Evolutionary conservation across 2,329 filamentous ascomycete species (phyloP), one percentile per base, ranked within the genome.

Genomic region (Basipetospora chlamydospora): DNA sequence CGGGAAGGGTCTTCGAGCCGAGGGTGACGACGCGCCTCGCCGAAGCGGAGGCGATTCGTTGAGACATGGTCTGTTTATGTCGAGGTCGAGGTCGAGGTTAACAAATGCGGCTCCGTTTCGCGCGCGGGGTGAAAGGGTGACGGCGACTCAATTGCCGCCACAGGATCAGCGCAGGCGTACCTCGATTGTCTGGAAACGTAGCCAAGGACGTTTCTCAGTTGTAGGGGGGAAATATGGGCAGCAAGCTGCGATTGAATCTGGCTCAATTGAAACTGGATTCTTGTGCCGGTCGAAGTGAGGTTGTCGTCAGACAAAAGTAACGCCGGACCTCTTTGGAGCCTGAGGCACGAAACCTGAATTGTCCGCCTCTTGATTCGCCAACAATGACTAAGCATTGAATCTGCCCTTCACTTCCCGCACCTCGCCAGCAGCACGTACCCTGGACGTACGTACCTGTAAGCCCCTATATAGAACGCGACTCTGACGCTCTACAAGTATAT

Each of bases 31-130:
- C 63, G 60, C 50, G 20, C 28, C 35, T 26, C 28, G 28, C 16
- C 26, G 35, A 28, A 28, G 35, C 63, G 59, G 67, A 67, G 49
- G 59, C 63, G 56, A 77, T 59, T 61, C 68, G 67, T 59, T 66
- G 65, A 46, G 66, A 61, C 54, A 77, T 64, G 73, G 78, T 77
- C 72, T 77, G 49, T 11, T 34, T 11, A 33, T 8, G 9, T 23
- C 18, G 9, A 33, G 39, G n/a, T 29, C 9, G 5, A 20, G n/a
- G n/a, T n/a, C 13, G 6, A 11, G 23, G 33, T 35, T 13, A 35
- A 23, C 33, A 28, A 16, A 13, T 35, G 13, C 21, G 26, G 12
- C 33, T 13, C 16, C 16, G 21, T 10, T 16, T 17, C 20, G 22
- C n/a, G 7, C 5, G 21, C n/a, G 12, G n/a, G 5, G 20, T n/a